phyloP scores from a whole-genome alignment of 2,329 filamentous ascomycete genomes.

The Ceratocystis diversiconidia region DNA sequence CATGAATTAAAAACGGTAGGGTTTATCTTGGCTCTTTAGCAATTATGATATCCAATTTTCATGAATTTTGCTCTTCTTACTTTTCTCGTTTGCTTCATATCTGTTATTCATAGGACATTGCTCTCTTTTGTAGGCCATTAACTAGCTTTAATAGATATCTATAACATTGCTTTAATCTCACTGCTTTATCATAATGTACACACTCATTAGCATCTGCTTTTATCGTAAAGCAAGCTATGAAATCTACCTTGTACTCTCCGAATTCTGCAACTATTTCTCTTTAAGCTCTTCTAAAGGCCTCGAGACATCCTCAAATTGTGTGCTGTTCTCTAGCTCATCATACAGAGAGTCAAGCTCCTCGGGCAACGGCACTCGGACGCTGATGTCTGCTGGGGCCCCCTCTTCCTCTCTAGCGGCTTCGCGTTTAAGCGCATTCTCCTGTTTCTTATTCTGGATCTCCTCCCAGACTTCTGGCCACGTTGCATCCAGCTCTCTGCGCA shows the following conservation, averaged over 20 bases:
- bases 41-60: not conserved
- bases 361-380: not conserved
- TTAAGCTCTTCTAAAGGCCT: not conserved
- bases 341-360: constrained; percentile 9
- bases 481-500: constrained; percentile 14
- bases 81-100: not conserved
- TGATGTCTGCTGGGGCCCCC: not conserved
- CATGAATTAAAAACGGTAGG: not conserved
- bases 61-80: not conserved
- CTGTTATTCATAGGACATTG: not conserved
- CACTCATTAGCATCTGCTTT: not conserved
- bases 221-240: not conserved
- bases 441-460: constrained; percentile 1
- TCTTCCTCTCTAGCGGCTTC: not conserved
- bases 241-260: too few relatives aligned
- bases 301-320: constrained; percentile 6
- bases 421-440: constrained; percentile 7
- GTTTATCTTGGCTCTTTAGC: not conserved
- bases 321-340: not conserved
- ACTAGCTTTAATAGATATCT: not conserved
- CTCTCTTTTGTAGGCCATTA: not conserved
- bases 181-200: not conserved
- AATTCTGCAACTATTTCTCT: not conserved
- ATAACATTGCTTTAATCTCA: not conserved
- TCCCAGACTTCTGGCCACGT: constrained; percentile 13